phyloP scores from a whole-genome alignment of 345 rosid genomes.

The Kandelia obovata region DNA sequence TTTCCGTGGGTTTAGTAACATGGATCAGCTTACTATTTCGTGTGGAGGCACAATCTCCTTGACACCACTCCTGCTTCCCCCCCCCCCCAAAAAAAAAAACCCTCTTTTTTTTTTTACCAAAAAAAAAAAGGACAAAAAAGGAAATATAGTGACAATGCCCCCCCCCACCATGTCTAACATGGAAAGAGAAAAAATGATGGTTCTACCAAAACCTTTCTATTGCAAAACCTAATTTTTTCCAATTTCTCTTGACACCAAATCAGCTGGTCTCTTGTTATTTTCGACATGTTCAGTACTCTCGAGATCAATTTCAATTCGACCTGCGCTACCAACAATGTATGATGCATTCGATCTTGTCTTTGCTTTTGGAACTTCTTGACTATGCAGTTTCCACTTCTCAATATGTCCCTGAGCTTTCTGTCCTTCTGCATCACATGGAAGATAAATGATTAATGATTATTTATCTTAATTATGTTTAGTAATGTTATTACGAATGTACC shows the following conservation, averaged over 20 bases:
- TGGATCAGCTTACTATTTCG: no score
- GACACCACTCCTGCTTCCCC: no score
- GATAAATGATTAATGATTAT: background rate
- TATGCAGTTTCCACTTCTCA: constrained; percentile 24
- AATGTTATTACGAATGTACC: no score
- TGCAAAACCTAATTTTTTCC: constrained; percentile 12
- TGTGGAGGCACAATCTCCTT: no score
- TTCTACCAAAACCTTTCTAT: constrained; percentile 19
- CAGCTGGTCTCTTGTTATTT: constrained; percentile 17
- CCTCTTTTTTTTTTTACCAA: no score
- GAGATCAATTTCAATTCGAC: constrained; percentile 23
- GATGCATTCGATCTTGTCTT: constrained; percentile 5
- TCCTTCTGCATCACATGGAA: constrained; percentile 15
- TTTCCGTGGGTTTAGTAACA: no score
- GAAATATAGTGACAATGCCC: background rate
- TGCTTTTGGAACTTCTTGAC: constrained; percentile 22
- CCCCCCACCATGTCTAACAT: constrained; percentile 1
- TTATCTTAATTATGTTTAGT: no score
- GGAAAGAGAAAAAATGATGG: constrained; percentile 27
- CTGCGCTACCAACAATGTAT: constrained; percentile 15
- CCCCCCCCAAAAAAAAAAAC: no score
- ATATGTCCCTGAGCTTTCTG: constrained; percentile 19
- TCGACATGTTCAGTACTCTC: constrained; percentile 22
- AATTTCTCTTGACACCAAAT: constrained; percentile 30
- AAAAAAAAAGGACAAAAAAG: no score